These are phyloP conservation scores for Coix lacrymajobi DNA, from an alignment of 176 grass and related monocot genomes.

Conservation along the genomic window DNA sequence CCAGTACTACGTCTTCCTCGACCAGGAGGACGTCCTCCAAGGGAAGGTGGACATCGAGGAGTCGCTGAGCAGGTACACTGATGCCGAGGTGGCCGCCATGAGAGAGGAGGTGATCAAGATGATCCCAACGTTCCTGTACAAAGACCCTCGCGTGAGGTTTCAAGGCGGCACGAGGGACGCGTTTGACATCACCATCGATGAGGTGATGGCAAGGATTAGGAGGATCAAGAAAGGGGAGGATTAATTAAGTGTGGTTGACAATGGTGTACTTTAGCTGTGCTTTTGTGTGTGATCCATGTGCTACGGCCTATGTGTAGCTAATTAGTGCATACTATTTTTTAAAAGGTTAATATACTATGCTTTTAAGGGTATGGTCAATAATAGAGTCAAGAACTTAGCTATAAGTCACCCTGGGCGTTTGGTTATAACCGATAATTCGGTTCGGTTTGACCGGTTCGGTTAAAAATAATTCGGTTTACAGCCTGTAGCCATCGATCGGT, in stretches of 20 bases:
- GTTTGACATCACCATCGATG: background rate
- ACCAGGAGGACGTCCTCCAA: background rate
- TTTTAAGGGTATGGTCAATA: too few relatives aligned
- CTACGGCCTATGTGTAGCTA: too few relatives aligned
- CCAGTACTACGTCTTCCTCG: too few relatives aligned
- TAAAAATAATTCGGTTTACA: too few relatives aligned
- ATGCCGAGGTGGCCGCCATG: background rate
- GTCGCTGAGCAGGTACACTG: background rate
- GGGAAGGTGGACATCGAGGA: conserved; percentile 16
- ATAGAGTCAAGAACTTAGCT: too few relatives aligned
- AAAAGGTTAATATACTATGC: too few relatives aligned
- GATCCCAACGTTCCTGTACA: conserved; percentile 16
- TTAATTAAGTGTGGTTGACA: background rate
- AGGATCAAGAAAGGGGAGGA: background rate
- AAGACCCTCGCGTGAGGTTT: background rate
- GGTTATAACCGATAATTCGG: too few relatives aligned
- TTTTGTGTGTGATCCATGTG: too few relatives aligned
- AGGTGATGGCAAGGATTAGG: background rate
- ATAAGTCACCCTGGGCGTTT: too few relatives aligned
- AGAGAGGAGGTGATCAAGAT: conserved; percentile 14
- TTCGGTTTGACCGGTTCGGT: too few relatives aligned
- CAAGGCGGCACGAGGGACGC: background rate
- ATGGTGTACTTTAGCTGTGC: background rate
- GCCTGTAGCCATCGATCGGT: too few relatives aligned
- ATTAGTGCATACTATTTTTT: too few relatives aligned